Evolutionary conservation across 805 yeast genomes (phyloP), one percentile per base, ranked within the genome.

Genomic region (Grigorovia yakushimaensis): DNA sequence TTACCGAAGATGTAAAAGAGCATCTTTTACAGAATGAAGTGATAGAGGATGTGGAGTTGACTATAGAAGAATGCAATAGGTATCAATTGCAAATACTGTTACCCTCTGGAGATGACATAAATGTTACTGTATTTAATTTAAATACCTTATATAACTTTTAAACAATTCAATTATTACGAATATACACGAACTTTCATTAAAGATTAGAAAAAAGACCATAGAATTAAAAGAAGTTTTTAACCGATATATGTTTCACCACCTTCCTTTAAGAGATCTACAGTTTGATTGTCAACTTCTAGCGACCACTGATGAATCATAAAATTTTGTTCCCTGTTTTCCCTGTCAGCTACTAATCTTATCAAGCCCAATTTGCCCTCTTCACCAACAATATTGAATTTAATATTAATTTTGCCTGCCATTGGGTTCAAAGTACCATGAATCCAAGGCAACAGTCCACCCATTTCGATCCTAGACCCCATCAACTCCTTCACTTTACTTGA

Each of bases 351-450:
- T 62, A 93, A 75, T 51, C 63, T 72, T 39, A 79, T 76, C 52
- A 75, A 71, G 17, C 78, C 81, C 52, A 75, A 71, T 5, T 65
- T 59, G 17, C 70, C 73, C 54, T 74, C 73, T 46, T 75, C 75
- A 10, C 98, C 98, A 54, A 73, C 73, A 36, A 88, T 84, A 35
- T 73, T 67, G 57, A 88, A 88, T 24, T 65, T 64, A 52, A 93
- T 77, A 62, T 91, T 84, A 39, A 93, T 84, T 18, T 76, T 71
- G 22, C 96, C 96, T 51, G 79, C 74, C 51, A 87, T 88, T 24
- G 93, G 87, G 56, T 89, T 88, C 53, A 93, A 70, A 41, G 79
- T 77, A 11, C 98, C 98, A 48, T 73, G 68, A 49, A 91, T 81
- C 96, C 96, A 93, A 5, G 98, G 98, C 35, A 84, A 67, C 15